Conservation (phyloP, 306 rosid species). For the Fragaria vesca region DNA sequence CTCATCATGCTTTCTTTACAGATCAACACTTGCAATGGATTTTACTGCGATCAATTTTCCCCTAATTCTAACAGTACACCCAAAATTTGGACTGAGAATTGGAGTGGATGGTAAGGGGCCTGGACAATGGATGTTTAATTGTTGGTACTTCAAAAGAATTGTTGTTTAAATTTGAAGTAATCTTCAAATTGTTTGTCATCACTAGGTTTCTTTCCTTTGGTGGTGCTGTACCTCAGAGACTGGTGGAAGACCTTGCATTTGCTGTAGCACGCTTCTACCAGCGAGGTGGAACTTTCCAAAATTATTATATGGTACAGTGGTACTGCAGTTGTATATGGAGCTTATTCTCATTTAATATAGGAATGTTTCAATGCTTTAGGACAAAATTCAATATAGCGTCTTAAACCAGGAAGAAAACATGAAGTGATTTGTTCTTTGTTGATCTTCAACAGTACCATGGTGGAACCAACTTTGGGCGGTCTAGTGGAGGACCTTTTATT, state of each 20-base stretch:
- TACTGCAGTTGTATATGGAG: constrained; percentile 29
- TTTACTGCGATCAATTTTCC: constrained; percentile 82
- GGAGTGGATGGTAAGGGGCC: constrained; percentile 75
- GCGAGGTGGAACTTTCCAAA: constrained; percentile 89
- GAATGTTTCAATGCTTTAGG: background rate
- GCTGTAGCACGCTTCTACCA: constrained; percentile 90
- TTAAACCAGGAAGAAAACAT: background rate
- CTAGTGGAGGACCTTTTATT: constrained; percentile 81
- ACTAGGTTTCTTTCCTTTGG: constrained; percentile 80
- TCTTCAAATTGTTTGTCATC: constrained; percentile 15
- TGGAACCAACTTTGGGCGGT: constrained; percentile 86
- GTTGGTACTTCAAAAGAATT: background rate
- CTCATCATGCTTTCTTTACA: constrained; percentile 25
- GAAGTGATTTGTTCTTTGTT: constrained; percentile 28
- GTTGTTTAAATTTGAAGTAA: background rate
- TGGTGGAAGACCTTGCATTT: constrained; percentile 86
- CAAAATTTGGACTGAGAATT: constrained; percentile 93
- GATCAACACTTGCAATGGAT: constrained; percentile 92
- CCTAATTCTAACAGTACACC: constrained; percentile 78
- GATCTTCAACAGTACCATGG: constrained; percentile 79
- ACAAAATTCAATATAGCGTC: background rate
- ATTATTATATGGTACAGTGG: constrained; percentile 96
- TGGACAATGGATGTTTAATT: background rate
- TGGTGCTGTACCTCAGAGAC: constrained; percentile 78
- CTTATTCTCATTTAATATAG: background rate